Percentiles rank a stretch among this genome's conserved stretches.
Evolutionary conservation across 495 filamentous ascomycete species (phyloP).

Genomic region (Pyronema omphalodes): DNA sequence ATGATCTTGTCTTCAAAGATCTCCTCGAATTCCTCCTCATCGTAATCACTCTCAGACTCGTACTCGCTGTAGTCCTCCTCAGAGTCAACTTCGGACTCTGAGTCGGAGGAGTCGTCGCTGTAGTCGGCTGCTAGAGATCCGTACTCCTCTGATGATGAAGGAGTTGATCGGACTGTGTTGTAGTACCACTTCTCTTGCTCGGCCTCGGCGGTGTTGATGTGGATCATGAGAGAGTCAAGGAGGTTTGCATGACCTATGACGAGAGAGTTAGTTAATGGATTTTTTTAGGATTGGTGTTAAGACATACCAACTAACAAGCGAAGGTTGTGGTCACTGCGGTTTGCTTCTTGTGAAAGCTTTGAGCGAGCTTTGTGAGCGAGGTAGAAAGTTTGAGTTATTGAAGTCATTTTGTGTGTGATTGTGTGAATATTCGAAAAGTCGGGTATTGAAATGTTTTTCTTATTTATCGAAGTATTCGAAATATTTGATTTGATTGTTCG

Average conservation of each 20-base stretch:
- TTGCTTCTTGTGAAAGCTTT: constrained; percentile 87
- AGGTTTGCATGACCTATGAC: constrained; percentile 74
- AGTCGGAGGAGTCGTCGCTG: constrained; percentile 27
- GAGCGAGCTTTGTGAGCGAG: constrained; percentile 85
- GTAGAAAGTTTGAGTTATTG: constrained; percentile 88
- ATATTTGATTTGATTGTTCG: no score
- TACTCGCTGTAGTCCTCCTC: constrained; percentile 27
- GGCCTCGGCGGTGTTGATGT: constrained; percentile 80
- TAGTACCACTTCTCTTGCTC: constrained; percentile 99
- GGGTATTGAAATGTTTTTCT: no score
- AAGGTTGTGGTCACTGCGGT: constrained; percentile 79
- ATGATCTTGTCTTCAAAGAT: background rate
- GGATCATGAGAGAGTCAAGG: constrained; percentile 87
- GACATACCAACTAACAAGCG: constrained; percentile 55
- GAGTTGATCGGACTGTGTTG: constrained; percentile 67
- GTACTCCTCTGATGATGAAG: constrained; percentile 58
- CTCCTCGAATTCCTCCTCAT: constrained; percentile 5
- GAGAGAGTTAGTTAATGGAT: constrained; percentile 4
- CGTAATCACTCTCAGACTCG: constrained; percentile 25
- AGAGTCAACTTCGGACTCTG: constrained; percentile 29
- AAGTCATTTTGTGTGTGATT: constrained; percentile 44
- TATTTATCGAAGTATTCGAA: no score
- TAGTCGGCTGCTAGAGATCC: constrained; percentile 36
- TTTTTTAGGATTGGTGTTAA: background rate
- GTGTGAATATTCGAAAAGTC: background rate